phyloP scores from a whole-genome alignment of 2,329 filamentous ascomycete genomes.

The Acrocalymma vagum region DNA sequence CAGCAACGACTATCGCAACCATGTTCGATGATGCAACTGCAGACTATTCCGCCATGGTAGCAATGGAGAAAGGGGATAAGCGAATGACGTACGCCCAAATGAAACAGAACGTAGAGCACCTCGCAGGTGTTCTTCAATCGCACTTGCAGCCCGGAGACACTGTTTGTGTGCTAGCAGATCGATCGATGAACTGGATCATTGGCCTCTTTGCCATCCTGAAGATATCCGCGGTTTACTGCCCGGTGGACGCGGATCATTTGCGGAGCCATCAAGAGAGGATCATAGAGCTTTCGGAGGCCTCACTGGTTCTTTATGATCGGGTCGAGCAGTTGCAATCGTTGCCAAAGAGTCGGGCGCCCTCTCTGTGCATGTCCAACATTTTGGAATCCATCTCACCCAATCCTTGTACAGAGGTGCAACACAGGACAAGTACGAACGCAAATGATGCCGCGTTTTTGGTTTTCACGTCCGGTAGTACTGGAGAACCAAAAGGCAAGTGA shows the following conservation, averaged over 20 bases:
- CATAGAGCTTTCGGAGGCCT: no score
- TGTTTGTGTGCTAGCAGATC: conserved; percentile 45
- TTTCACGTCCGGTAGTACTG: conserved; percentile 57
- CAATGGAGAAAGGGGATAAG: neutral
- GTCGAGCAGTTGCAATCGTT: no score
- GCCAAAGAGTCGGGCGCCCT: no score
- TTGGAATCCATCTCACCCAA: no score
- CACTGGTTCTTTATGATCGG: no score
- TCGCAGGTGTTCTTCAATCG: conserved; percentile 2
- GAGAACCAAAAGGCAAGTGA: conserved; percentile 52
- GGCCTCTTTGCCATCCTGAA: conserved; percentile 46
- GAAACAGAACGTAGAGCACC: neutral
- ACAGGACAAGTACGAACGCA: conserved; percentile 1
- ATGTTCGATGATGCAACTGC: no score
- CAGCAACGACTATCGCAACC: no score
- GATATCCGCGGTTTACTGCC: conserved; percentile 41
- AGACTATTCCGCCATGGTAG: no score
- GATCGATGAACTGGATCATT: conserved; percentile 45
- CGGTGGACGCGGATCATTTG: conserved; percentile 37
- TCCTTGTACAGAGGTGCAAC: neutral
- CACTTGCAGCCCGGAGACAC: conserved; percentile 28
- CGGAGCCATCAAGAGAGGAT: no score
- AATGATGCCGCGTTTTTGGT: conserved; percentile 47
- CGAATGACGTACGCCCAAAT: conserved; percentile 13
- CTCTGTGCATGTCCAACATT: no score